These are phyloP conservation scores for Sanguinoderma infundibulare DNA, from an alignment of 1,284 basidiomycete genomes.

Conservation along the genomic window DNA sequence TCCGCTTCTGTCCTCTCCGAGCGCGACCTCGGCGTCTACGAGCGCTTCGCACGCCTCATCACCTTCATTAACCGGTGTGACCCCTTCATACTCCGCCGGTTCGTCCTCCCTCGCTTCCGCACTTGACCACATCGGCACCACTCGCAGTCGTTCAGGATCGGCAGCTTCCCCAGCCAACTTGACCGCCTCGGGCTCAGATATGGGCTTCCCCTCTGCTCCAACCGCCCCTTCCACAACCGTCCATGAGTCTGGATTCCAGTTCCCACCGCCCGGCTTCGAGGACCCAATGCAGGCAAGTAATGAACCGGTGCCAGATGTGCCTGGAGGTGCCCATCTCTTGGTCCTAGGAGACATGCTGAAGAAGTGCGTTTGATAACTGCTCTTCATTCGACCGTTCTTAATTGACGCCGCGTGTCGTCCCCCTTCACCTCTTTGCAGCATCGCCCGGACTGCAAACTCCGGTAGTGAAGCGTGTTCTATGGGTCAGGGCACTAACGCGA, in stretches of 20 bases:
- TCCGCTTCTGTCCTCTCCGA: constrained; percentile 43
- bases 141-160: constrained; percentile 42
- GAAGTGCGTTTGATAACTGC: constrained; percentile 35
- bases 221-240: constrained; percentile 36
- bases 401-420: constrained; percentile 12
- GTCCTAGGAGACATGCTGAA: constrained; percentile 44
- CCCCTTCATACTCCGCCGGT: constrained; percentile 35
- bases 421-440: constrained; percentile 38
- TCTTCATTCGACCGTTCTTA: constrained; percentile 24
- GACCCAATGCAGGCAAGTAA: constrained; percentile 25
- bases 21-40: constrained; percentile 45
- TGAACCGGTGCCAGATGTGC: constrained; percentile 36
- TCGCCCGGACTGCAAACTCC: constrained; percentile 51
- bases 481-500: constrained; percentile 50
- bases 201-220: constrained; percentile 36
- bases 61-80: constrained; percentile 41
- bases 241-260: constrained; percentile 36
- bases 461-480: constrained; percentile 51
- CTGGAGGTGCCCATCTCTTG: constrained; percentile 41
- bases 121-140: constrained; percentile 34
- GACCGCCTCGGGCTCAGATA: constrained; percentile 34
- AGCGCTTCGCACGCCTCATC: constrained; percentile 46
- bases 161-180: constrained; percentile 40
- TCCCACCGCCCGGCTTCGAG: constrained; percentile 34
- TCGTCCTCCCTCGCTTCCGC: constrained; percentile 41